These are phyloP conservation scores for Vaccinium myrtillus DNA, from an alignment of 148 eudicot genomes.

Conservation along the genomic window DNA sequence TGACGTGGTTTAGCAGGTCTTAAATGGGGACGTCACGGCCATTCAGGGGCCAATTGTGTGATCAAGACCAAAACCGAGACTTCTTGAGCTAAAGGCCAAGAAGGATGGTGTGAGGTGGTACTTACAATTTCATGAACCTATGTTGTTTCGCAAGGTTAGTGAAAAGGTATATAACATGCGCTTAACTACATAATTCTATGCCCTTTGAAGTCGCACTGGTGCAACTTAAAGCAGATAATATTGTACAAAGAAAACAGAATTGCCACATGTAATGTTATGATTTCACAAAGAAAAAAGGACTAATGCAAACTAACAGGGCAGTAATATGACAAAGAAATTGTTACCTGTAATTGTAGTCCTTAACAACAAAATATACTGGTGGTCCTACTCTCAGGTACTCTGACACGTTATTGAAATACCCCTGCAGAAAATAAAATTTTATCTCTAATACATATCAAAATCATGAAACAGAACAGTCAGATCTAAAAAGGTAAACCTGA, in stretches of 20 bases:
- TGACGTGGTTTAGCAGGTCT: background rate
- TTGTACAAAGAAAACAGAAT: background rate
- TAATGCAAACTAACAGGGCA: background rate
- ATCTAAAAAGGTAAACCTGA: conserved; percentile 53
- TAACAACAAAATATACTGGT: conserved; percentile 68
- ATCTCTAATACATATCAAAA: background rate
- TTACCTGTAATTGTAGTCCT: conserved; percentile 71
- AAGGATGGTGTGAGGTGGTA: background rate
- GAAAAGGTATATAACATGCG: background rate
- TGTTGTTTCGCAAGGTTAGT: background rate
- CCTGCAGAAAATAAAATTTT: conserved; percentile 36
- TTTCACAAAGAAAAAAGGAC: background rate
- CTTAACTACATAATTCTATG: background rate
- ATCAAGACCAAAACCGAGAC: background rate
- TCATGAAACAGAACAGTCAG: conserved; percentile 6
- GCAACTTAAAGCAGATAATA: background rate
- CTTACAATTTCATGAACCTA: background rate
- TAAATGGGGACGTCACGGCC: background rate
- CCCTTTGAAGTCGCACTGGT: background rate
- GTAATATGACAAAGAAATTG: background rate
- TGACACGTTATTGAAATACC: conserved; percentile 53
- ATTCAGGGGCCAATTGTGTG: background rate
- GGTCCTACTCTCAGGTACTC: conserved; percentile 72
- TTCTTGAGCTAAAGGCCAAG: background rate
- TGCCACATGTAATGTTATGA: background rate